Conservation (phyloP, 345 rosid genomes). For the Rhizophora mangle region DNA sequence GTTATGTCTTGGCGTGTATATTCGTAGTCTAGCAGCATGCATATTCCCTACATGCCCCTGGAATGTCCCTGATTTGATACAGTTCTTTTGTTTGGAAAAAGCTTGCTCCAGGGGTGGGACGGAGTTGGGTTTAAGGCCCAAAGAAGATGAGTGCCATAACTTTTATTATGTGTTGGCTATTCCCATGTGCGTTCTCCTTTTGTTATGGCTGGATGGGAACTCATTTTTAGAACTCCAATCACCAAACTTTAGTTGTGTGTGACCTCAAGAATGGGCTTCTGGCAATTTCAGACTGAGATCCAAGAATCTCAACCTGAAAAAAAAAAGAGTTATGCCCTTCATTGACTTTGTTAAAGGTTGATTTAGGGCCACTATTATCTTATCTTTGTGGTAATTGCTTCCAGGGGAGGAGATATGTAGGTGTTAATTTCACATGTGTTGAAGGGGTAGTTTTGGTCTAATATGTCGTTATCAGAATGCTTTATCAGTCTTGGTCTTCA, state of each 20-base stretch:
- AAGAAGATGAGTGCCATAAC: not conserved
- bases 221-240: not conserved
- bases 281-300: too few relatives aligned
- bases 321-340: not conserved
- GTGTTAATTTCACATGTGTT: not conserved
- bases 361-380: not conserved
- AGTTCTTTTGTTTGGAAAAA: not conserved
- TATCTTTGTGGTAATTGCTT: not conserved
- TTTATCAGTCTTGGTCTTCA: too few relatives aligned
- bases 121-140: not conserved
- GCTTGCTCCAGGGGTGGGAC: not conserved
- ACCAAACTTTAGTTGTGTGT: not conserved
- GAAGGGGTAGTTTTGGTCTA: not conserved
- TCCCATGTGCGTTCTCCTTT: slow-evolving; percentile 1
- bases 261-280: not conserved
- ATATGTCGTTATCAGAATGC: not conserved
- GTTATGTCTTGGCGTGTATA: slow-evolving; percentile 1
- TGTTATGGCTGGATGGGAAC: slow-evolving; percentile 1
- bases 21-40: not conserved
- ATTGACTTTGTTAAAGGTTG: not conserved
- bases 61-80: not conserved
- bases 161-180: not conserved
- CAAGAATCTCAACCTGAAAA: too few relatives aligned
- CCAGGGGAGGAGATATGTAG: not conserved
- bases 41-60: not conserved